Evolutionary conservation across 306 rosid genomes (phyloP), one percentile per base, ranked within the genome.

Genomic region (Trichosanthes truncata): DNA sequence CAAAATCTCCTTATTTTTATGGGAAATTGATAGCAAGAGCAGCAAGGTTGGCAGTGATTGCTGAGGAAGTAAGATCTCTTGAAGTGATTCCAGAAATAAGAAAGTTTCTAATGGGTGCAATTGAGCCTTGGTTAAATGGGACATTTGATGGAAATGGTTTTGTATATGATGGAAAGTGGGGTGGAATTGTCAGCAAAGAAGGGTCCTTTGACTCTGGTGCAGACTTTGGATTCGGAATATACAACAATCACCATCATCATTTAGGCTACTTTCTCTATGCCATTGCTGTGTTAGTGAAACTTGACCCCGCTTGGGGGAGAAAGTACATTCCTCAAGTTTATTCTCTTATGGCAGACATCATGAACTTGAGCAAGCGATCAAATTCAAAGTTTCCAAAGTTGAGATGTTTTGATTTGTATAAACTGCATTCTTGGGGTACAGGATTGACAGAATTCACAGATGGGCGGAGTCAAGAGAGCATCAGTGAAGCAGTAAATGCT

Each of bases 101-200:
- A 23, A 88, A 87, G 20, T 90, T 86, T 56, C 83, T 94, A 84
- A 88, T 81, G 81, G 92, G 88, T 35, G 76, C 90, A 13, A 90
- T 90, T 80, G 87, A 86, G 84, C 97, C 98, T 8, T 94, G 98
- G 98, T 53, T 94, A 51, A 89, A 89, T 56, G 98, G 98, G 46
- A 94, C 88, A 76, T 89, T 92, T 3, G 73, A 53, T 26, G 94
- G 88, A 59, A 94, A 94, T 85, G 97, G 90, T 20, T 94, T 94
- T 81, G 83, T 89, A 1, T 66, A 87, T 81, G 98, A 94, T 73
- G 10, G 52, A 0, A 92, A 85, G 79, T 94, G 98, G 98, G 94
- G 94, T 72, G 98, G 98, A 17, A 84, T 92, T 71, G 56, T 92
- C 9, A 90, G 94, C 0, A 79, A 86, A 77, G 90, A 84, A 84